These are phyloP conservation scores for Pleurotus tuber-regium DNA, from an alignment of 768 basidiomycete genomes.

Conservation along the genomic window DNA sequence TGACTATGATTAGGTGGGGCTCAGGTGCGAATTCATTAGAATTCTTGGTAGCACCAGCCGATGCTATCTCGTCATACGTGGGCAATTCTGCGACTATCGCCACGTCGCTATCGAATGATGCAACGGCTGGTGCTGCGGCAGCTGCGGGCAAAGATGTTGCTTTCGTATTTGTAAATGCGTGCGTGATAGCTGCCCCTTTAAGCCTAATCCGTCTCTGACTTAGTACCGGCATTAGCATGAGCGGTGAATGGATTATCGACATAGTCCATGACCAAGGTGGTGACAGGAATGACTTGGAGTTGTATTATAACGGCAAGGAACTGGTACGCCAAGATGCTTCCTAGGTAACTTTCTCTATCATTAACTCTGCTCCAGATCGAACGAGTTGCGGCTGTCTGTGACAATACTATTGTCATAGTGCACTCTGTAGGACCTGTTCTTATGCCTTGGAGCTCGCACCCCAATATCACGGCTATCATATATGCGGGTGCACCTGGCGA, in stretches of 20 bases:
- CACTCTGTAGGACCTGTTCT: conserved; percentile 63
- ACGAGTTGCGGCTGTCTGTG: conserved; percentile 15
- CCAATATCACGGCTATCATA: conserved; percentile 65
- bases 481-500: conserved; percentile 69
- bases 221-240: neutral
- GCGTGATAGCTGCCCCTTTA: neutral
- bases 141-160: conserved; percentile 52
- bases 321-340: conserved; percentile 68
- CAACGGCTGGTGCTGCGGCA: conserved; percentile 44
- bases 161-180: conserved; percentile 74
- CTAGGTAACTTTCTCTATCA: conserved; percentile 35
- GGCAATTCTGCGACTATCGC: conserved; percentile 64
- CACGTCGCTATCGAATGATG: conserved; percentile 65
- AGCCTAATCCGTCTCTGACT: neutral
- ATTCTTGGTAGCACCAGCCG: conserved; percentile 51
- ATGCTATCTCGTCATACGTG: conserved; percentile 76
- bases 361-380: neutral
- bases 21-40: neutral
- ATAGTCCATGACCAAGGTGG: neutral
- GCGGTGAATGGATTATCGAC: neutral
- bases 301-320: conserved; percentile 70
- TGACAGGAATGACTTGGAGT: conserved; percentile 60
- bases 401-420: conserved; percentile 70
- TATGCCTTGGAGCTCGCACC: conserved; percentile 65
- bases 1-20: neutral